phyloP scores from a whole-genome alignment of 1,284 basidiomycete genomes.

The Grifola frondosa region DNA sequence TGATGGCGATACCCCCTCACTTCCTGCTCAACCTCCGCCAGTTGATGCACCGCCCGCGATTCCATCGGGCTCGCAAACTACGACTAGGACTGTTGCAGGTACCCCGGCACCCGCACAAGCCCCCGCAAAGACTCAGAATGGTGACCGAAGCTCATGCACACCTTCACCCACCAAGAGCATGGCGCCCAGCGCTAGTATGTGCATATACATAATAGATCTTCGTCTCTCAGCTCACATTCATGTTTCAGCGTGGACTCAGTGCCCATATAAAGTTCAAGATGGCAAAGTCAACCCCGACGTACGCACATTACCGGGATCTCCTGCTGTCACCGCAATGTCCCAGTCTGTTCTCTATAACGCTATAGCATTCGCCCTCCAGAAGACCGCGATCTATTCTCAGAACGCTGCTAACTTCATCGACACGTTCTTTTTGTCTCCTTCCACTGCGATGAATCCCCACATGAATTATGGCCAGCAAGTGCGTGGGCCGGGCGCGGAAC shows the following conservation, averaged over 20 bases:
- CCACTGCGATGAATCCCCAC: constrained; percentile 67
- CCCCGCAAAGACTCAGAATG: constrained; percentile 26
- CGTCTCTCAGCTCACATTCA: neutral
- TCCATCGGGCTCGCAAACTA: constrained; percentile 9
- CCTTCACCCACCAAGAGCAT: constrained; percentile 39
- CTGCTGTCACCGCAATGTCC: constrained; percentile 51
- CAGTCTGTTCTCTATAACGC: constrained; percentile 65
- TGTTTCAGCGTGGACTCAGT: constrained; percentile 58
- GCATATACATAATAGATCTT: neutral
- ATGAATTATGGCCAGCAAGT: constrained; percentile 65
- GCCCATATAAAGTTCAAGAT: constrained; percentile 57
- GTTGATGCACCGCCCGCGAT: constrained; percentile 4
- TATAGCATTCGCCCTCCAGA: constrained; percentile 52
- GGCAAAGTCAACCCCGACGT: constrained; percentile 72
- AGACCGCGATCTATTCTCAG: constrained; percentile 36
- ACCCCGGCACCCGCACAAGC: constrained; percentile 31
- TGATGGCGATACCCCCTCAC: constrained; percentile 3
- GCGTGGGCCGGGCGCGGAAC: constrained; percentile 53
- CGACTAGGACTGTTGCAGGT: constrained; percentile 19
- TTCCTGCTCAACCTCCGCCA: constrained; percentile 14
- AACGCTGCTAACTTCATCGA: constrained; percentile 48
- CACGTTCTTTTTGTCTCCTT: constrained; percentile 58
- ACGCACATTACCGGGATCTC: constrained; percentile 52
- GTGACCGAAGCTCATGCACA: constrained; percentile 28
- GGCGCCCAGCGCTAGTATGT: constrained; percentile 31